A percentile compares a stretch with the other conserved stretches of the same genome.
Conservation (phyloP, 805 yeast species). For the Wilhelminamyces savonicus region DNA sequence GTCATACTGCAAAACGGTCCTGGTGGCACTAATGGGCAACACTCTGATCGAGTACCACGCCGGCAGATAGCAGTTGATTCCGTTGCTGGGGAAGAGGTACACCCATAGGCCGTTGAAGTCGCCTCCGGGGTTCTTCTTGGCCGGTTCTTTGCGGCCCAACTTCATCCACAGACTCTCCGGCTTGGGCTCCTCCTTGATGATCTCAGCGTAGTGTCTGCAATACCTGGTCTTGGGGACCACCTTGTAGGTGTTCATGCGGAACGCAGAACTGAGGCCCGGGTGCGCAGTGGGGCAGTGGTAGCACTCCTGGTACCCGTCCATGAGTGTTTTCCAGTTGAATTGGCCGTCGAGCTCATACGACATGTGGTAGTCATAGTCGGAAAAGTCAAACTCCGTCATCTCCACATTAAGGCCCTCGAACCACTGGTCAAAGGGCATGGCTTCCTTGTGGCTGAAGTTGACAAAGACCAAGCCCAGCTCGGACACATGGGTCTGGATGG, state of each 20-base stretch:
- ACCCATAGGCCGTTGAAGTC: constrained; percentile 59
- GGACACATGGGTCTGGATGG: constrained; percentile 48
- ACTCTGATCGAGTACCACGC: constrained; percentile 63
- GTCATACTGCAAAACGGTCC: constrained; percentile 54
- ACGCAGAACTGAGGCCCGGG: constrained; percentile 52
- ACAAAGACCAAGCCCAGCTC: constrained; percentile 52
- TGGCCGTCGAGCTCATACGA: constrained; percentile 57
- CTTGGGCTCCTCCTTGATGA: constrained; percentile 34
- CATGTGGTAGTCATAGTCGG: constrained; percentile 59
- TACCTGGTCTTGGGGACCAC: constrained; percentile 54
- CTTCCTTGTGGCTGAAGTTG: constrained; percentile 40
- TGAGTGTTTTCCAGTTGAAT: constrained; percentile 61
- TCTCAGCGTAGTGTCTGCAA: constrained; percentile 57
- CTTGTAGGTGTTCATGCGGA: constrained; percentile 58
- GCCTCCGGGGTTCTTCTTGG: constrained; percentile 50
- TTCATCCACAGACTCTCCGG: constrained; percentile 47
- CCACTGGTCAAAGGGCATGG: constrained; percentile 47
- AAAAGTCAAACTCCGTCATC: constrained; percentile 52
- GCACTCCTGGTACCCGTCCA: constrained; percentile 66
- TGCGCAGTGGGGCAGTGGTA: constrained; percentile 67
- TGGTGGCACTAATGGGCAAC: constrained; percentile 46
- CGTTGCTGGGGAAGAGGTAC: constrained; percentile 54
- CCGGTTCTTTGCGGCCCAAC: constrained; percentile 28
- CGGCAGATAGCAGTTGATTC: constrained; percentile 59
- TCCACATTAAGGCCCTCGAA: constrained; percentile 46